phyloP scores from a whole-genome alignment of 23 red algal genomes.

The Agarophyton chilense region DNA sequence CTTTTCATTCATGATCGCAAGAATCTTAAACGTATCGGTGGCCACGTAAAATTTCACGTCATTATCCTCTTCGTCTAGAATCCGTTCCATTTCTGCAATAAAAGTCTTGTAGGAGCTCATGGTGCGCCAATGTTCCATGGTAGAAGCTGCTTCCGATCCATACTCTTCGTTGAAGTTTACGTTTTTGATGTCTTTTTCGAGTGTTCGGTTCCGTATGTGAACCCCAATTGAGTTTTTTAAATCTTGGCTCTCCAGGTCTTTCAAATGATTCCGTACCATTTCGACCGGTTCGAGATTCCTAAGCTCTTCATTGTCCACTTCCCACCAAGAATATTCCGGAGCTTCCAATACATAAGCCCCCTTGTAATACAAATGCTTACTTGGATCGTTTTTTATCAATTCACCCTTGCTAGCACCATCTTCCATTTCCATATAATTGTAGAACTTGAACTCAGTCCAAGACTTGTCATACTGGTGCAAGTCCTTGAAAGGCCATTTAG shows the following conservation, averaged over 20 bases:
- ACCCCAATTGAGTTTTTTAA: slow-evolving; percentile 63
- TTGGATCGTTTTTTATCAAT: slow-evolving; percentile 55
- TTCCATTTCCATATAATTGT: slow-evolving; percentile 91
- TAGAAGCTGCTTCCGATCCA: slow-evolving; percentile 38
- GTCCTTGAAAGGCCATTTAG: slow-evolving; percentile 61
- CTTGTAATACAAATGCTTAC: slow-evolving; percentile 87
- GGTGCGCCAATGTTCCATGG: slow-evolving; percentile 80
- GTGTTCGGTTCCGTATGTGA: slow-evolving; percentile 80
- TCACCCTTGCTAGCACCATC: slow-evolving; percentile 67
- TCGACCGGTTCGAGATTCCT: slow-evolving; percentile 55
- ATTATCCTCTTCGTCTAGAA: slow-evolving; percentile 45
- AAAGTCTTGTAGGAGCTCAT: slow-evolving; percentile 65
- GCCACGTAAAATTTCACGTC: slow-evolving; percentile 71
- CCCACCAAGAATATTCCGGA: slow-evolving; percentile 78
- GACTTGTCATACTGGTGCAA: slow-evolving; percentile 58
- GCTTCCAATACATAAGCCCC: slow-evolving; percentile 81
- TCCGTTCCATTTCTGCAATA: slow-evolving; percentile 65
- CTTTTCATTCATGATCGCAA: slow-evolving; percentile 41
- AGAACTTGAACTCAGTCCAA: slow-evolving; percentile 60
- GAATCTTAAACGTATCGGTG: slow-evolving; percentile 66
- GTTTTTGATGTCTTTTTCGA: slow-evolving; percentile 72
- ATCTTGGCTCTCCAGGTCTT: slow-evolving; percentile 14
- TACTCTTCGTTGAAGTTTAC: slow-evolving; percentile 78
- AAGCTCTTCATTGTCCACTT: slow-evolving; percentile 73
- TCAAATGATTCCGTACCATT: slow-evolving; percentile 25